Evolutionary conservation across 2,329 filamentous ascomycete species (phyloP).

Genomic region (Trichoderma semiorbis): DNA sequence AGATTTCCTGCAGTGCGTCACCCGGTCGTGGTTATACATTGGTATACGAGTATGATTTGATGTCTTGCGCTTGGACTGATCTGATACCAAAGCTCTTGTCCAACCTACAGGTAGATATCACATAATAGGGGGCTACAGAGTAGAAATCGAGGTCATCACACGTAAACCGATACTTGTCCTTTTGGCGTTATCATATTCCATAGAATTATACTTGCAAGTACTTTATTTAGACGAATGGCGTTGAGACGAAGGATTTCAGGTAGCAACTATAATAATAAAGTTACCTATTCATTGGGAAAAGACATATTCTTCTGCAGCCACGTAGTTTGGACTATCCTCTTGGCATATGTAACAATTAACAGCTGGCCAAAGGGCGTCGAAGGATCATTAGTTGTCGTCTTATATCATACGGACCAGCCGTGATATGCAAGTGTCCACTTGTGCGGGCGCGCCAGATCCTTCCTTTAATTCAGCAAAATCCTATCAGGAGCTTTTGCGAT

Average conservation of each 20-base stretch:
- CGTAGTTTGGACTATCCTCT: background rate
- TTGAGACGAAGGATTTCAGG: background rate
- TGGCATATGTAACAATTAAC: background rate
- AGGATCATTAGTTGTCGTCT: background rate
- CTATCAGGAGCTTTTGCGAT: background rate
- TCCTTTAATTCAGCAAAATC: background rate
- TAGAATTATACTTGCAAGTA: background rate
- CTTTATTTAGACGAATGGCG: background rate
- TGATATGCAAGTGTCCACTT: background rate
- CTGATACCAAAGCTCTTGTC: background rate
- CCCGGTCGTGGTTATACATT: too few species aligned
- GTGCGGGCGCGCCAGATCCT: background rate
- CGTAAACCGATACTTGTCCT: background rate
- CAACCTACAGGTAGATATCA: background rate
- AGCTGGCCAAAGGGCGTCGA: background rate
- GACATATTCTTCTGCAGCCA: background rate
- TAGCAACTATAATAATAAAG: background rate
- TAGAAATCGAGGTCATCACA: fast-evolving
- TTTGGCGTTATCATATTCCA: background rate
- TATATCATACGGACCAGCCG: background rate
- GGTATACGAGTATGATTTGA: background rate
- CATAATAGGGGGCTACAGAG: background rate
- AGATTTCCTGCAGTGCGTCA: background rate
- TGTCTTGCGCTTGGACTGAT: background rate
- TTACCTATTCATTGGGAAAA: background rate